Evolutionary conservation across 1,139 yeast species (phyloP).

Genomic region (Kodamaea ohmeri): DNA sequence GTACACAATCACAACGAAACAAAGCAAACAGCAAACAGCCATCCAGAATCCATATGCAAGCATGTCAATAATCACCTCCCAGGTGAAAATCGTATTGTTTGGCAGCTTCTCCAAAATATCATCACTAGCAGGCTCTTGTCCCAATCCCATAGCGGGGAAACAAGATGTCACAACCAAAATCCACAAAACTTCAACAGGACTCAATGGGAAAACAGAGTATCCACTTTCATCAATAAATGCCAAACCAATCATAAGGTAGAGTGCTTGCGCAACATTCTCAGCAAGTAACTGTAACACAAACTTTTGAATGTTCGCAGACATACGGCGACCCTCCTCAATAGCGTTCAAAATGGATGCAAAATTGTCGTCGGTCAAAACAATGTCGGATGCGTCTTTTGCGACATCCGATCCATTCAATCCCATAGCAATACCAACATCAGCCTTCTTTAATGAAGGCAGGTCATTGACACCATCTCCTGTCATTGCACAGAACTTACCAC

Average conservation of each 20-base stretch:
- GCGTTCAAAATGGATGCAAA: slow-evolving; percentile 53
- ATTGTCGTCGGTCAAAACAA: slow-evolving; percentile 51
- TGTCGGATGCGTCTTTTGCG: slow-evolving; percentile 58
- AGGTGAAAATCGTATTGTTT: slow-evolving; percentile 30
- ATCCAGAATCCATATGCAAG: slow-evolving; percentile 35
- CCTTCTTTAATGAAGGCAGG: slow-evolving; percentile 37
- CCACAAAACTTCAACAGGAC: slow-evolving; percentile 40
- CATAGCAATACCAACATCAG: slow-evolving; percentile 45
- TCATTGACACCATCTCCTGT: slow-evolving; percentile 43
- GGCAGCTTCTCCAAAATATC: slow-evolving; percentile 33
- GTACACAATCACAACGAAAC: slow-evolving; percentile 31
- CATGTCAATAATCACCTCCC: slow-evolving; percentile 34
- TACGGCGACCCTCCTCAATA: slow-evolving; percentile 49
- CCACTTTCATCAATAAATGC: slow-evolving; percentile 32
- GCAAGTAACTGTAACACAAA: slow-evolving; percentile 48
- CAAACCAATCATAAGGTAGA: slow-evolving; percentile 36
- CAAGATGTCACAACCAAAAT: slow-evolving; percentile 37
- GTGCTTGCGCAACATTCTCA: slow-evolving; percentile 49
- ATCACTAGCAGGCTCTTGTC: slow-evolving; percentile 33
- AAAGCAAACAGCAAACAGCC: slow-evolving; percentile 33
- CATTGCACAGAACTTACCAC: slow-evolving; percentile 41
- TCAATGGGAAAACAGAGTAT: slow-evolving; percentile 34
- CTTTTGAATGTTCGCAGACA: slow-evolving; percentile 47
- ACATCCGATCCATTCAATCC: slow-evolving; percentile 53
- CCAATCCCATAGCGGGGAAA: slow-evolving; percentile 42